These are phyloP conservation scores for Alternaria angustiovoidea DNA, from an alignment of 2,329 filamentous ascomycete genomes.

Conservation along the genomic window DNA sequence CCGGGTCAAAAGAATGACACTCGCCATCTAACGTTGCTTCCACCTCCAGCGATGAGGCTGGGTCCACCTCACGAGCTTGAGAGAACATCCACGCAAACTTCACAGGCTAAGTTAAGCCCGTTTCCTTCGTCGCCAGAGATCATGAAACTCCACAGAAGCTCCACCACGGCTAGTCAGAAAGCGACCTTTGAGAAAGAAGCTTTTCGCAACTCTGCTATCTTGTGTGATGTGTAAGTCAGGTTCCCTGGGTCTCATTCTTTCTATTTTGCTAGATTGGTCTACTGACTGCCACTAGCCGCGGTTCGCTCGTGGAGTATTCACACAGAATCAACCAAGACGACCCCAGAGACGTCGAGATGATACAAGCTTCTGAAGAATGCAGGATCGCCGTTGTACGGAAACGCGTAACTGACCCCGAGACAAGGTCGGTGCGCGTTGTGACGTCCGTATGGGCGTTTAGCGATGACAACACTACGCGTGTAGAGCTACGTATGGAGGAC, in stretches of 20 bases:
- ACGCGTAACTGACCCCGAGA: slow-evolving; percentile 49
- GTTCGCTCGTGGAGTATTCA: slow-evolving; percentile 53
- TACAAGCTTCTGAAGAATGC: slow-evolving; percentile 48
- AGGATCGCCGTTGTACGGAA: slow-evolving; percentile 56
- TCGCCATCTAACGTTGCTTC: slow-evolving; percentile 28
- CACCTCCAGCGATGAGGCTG: slow-evolving; percentile 35
- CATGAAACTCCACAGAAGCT: slow-evolving; percentile 39
- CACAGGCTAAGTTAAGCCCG: slow-evolving; percentile 30
- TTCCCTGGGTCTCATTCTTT: neutral
- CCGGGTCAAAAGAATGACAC: slow-evolving; percentile 18
- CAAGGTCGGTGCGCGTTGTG: slow-evolving; percentile 45
- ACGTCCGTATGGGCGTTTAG: slow-evolving; percentile 58
- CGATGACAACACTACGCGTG: slow-evolving; percentile 52
- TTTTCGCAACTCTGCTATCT: slow-evolving; percentile 54
- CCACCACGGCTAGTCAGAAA: slow-evolving; percentile 45
- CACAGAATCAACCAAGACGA: slow-evolving; percentile 47
- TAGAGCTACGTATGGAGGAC: slow-evolving; percentile 56
- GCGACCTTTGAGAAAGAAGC: slow-evolving; percentile 52
- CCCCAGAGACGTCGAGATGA: slow-evolving; percentile 53
- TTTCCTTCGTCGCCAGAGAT: slow-evolving; percentile 29
- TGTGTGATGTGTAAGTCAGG: slow-evolving; percentile 54
- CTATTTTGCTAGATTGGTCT: neutral
- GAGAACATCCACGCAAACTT: slow-evolving; percentile 21
- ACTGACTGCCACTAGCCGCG: slow-evolving; percentile 39
- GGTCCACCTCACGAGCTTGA: slow-evolving; percentile 23